Evolutionary conservation across 352 stramenopile genomes (phyloP), one percentile per base, ranked within the genome.

Genomic region (Globisporangium nunn): DNA sequence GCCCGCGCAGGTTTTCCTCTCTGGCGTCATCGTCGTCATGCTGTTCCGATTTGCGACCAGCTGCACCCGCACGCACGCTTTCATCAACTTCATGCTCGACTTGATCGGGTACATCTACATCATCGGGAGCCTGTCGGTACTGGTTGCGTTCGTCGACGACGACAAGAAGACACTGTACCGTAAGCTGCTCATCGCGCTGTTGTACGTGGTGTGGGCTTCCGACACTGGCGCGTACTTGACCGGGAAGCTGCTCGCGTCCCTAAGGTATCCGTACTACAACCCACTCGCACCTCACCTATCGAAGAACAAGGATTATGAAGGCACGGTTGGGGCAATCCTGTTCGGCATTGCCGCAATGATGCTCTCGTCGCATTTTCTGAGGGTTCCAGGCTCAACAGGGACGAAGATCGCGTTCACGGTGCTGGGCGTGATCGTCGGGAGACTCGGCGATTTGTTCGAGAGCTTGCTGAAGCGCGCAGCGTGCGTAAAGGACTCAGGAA

Each of bases 261-360:
- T 91, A 10, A 84, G 96, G 46, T 83, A 98, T 39, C 74, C 74
- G 28, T 70, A 74, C 17, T 85, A 97, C 37, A 88, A 94, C 51
- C 76, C 78, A 3, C 78, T 95, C 12, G 94, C 93, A 7, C 78
- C 88, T 0, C 88, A 92, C 41, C 62, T 97, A 31, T 97, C 87
- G 48, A 95, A 96, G 39, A 98, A 98, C 74, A 98, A 98, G 64
- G 96, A 96, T 48, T 88, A 98, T 18, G 95, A 98, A 76, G 95
- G 95, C 52, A 90, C 96, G 23, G 60, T 98, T 31, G 92, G 86
- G 10, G 95, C 93, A 18, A 74, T 86, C 29, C 23, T 93, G 0
- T 85, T 87, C 15, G 91, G 85, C 18, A 50, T 97, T 18, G 86
- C 85, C 11, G 85, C 93, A 3, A 96, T 95, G 75, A 72, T 95